Evolutionary conservation across 1,139 yeast genomes (phyloP), one percentile per base, ranked within the genome.

Genomic region (Taiozyma sp.): DNA sequence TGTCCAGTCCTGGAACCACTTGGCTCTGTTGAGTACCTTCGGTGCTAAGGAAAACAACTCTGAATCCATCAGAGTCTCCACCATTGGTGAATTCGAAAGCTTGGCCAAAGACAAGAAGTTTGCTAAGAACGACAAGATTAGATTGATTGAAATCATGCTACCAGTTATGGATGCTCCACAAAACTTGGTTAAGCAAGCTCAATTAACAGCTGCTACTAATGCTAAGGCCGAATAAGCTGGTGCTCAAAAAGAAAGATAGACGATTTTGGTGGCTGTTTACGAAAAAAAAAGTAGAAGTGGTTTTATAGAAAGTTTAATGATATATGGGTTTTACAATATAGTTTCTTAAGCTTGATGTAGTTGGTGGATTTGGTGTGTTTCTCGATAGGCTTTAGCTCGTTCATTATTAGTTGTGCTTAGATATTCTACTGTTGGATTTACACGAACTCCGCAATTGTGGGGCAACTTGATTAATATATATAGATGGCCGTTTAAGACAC

Each of bases 141-240:
- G 96, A 75, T 70, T 87, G 73, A 74, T 89, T 57, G 96, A 89
- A 74, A 79, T 88, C 53, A 81, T 87, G 83, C 76, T 89, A 65
- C 89, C 86, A 56, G 81, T 78, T 65, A 78, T 87, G 83, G 96
- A 88, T 71, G 96, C 96, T 53, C 95, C 96, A 57, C 72, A 72
- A 52, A 80, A 82, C 67, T 81, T 89, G 73, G 76, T 79, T 59
- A 77, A 76, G 67, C 95, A 87, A 74, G 96, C 93, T 49, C 80
- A 86, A 71, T 75, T 87, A 67, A 82, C 95, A 45, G 93, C 89
- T 59, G 72, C 78, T 64, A 78, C 81, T 58, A 88, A 88, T 68
- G 70, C 73, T 44, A 57, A 52, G 49, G 48, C 16, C 27, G 44
- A 22, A 32, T 44, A 30, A 30, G 19, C 23, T 38, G 23, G 13